Percentiles rank a stretch among this genome's conserved stretches.
Conservation (phyloP, 441 rosid species). For the Croton setiger region DNA sequence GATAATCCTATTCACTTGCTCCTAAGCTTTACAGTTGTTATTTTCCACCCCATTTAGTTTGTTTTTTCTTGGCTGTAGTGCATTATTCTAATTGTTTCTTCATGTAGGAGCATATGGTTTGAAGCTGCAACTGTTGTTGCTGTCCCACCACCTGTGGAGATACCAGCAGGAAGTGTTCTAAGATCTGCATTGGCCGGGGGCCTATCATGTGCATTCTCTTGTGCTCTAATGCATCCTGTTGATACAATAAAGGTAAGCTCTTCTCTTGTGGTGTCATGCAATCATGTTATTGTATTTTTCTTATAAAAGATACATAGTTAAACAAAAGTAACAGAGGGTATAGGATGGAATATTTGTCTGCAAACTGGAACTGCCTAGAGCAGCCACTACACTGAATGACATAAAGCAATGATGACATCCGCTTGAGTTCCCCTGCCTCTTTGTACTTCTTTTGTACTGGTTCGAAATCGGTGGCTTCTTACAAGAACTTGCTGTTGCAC, state of each 20-base stretch:
- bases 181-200: slow-evolving; percentile 98
- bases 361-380: too few relatives aligned
- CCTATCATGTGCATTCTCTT: slow-evolving; percentile 87
- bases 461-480: too few relatives aligned
- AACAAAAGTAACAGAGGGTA: slow-evolving; percentile 3
- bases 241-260: slow-evolving; percentile 79
- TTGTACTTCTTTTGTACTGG: too few relatives aligned
- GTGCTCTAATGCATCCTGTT: slow-evolving; percentile 81
- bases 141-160: slow-evolving; percentile 88
- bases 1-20: neutral
- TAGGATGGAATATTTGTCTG: neutral
- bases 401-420: too few relatives aligned
- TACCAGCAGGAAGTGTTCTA: slow-evolving; percentile 84
- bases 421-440: too few relatives aligned
- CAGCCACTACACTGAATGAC: too few relatives aligned
- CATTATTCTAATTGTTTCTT: slow-evolving; percentile 17
- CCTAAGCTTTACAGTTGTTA: neutral
- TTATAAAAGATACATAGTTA: neutral
- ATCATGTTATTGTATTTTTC: slow-evolving; percentile 7
- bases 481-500: too few relatives aligned
- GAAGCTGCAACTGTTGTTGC: slow-evolving; percentile 97
- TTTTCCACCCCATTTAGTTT: neutral
- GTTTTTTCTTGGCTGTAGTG: neutral
- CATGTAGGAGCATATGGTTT: slow-evolving; percentile 83
- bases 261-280: slow-evolving; percentile 13